Conservation (phyloP, 2,329 filamentous ascomycete species). For the Aspergillus ibericus region DNA sequence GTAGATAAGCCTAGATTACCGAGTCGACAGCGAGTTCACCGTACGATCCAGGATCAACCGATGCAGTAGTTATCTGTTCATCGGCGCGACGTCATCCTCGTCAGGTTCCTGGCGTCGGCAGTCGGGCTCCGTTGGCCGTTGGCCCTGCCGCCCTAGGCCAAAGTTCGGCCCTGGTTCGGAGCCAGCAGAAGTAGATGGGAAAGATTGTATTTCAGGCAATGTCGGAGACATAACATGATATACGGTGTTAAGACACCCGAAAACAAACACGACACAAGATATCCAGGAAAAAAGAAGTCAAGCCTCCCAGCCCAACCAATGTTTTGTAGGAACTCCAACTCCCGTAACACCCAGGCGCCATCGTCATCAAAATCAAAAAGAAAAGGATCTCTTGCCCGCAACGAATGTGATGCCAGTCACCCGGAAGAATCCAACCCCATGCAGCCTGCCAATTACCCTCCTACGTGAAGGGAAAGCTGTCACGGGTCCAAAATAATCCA, state of each 20-base stretch:
- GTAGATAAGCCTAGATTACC: too few relatives aligned
- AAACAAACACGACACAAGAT: neutral
- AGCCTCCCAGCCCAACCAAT: neutral
- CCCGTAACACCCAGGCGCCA: constrained; percentile 2
- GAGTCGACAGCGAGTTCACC: too few relatives aligned
- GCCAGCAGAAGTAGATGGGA: neutral
- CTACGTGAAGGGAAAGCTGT: neutral
- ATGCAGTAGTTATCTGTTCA: too few relatives aligned
- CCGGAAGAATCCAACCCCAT: constrained; percentile 10
- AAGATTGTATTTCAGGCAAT: neutral
- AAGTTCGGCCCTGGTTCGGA: neutral
- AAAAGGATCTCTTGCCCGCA: neutral
- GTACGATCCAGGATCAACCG: too few relatives aligned
- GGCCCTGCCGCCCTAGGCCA: neutral
- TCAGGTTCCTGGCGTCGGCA: neutral
- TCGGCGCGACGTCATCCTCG: neutral
- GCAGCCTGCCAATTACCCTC: neutral
- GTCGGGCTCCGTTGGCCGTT: neutral
- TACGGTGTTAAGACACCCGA: neutral
- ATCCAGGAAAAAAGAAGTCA: neutral
- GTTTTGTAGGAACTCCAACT: constrained; percentile 7
- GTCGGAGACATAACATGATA: neutral
- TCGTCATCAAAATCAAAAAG: neutral
- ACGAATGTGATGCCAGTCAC: constrained; percentile 3
- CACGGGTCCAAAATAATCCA: neutral